Evolutionary conservation across 2,329 filamentous ascomycete genomes (phyloP).

Genomic region (Neonectria magnoliae): DNA sequence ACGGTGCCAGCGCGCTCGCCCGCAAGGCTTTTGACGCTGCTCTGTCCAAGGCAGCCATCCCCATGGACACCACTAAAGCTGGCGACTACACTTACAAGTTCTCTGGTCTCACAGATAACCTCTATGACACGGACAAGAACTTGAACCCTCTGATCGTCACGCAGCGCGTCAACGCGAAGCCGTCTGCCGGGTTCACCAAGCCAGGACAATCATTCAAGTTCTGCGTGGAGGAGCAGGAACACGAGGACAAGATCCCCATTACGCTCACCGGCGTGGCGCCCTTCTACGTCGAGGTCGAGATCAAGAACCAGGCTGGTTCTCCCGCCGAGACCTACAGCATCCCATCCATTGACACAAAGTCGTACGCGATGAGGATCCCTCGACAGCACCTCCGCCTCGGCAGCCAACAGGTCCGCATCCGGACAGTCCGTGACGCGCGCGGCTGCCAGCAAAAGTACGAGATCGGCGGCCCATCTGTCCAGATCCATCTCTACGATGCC

Average conservation of each 20-base stretch:
- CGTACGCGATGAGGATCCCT: conserved; percentile 84
- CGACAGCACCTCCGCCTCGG: conserved; percentile 86
- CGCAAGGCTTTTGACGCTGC: conserved; percentile 81
- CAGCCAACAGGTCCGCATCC: conserved; percentile 88
- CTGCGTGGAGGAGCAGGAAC: conserved; percentile 84
- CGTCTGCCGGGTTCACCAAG: conserved; percentile 82
- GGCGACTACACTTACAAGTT: conserved; percentile 91
- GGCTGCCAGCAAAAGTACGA: conserved; percentile 86
- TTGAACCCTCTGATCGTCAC: conserved; percentile 75
- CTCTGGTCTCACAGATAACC: conserved; percentile 81
- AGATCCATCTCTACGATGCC: conserved; percentile 92
- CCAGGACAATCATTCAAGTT: conserved; percentile 96
- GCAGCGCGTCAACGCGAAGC: conserved; percentile 86
- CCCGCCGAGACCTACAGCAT: conserved; percentile 85
- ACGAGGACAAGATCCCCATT: conserved; percentile 89
- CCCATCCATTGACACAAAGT: conserved; percentile 78
- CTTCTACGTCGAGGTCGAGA: conserved; percentile 90
- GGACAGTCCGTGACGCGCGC: conserved; percentile 86
- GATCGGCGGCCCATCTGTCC: conserved; percentile 77
- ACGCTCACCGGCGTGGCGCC: conserved; percentile 84
- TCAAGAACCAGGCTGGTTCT: conserved; percentile 87
- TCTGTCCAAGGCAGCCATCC: conserved; percentile 78
- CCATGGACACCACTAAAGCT: conserved; percentile 85
- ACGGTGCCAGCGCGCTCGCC: conserved; percentile 71
- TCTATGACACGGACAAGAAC: conserved; percentile 80